Percentiles rank a stretch among this genome's conserved stretches.
These are phyloP conservation scores for Epithemia pelagica DNA, from an alignment of 108 stramenopile species.

Conservation along the genomic window DNA sequence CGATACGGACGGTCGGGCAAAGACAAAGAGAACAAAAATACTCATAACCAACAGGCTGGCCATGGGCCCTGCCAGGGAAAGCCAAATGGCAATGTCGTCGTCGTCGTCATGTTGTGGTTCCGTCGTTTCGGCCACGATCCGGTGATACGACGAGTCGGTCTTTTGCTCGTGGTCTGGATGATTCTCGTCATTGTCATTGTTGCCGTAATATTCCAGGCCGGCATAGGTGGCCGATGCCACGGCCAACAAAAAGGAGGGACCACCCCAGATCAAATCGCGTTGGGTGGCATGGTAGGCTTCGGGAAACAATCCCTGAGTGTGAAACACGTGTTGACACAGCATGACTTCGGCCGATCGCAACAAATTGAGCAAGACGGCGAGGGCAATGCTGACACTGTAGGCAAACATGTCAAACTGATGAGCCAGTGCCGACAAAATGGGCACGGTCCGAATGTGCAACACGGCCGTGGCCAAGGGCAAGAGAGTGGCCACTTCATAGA, in stretches of 20 bases:
- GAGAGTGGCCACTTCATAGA: constrained; percentile 14
- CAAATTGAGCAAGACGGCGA: not conserved
- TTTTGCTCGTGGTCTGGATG: not conserved
- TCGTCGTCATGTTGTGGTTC: not conserved
- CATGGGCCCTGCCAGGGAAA: not conserved
- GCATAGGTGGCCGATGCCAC: constrained; percentile 17
- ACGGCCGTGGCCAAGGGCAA: constrained; percentile 19
- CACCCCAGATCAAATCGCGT: not conserved
- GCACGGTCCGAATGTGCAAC: constrained; percentile 33
- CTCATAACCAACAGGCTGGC: not conserved
- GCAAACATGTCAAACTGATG: constrained; percentile 17
- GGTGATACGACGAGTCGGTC: too few relatives aligned
- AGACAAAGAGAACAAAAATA: not conserved
- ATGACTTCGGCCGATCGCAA: constrained; percentile 8
- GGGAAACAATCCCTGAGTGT: not conserved
- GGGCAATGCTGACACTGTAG: constrained; percentile 3
- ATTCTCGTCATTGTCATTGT: not conserved
- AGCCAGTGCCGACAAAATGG: constrained; percentile 10
- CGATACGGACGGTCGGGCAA: constrained; percentile 7
- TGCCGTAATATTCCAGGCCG: constrained; percentile 19
- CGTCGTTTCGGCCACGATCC: not conserved
- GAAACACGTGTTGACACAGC: not conserved
- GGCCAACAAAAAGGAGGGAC: constrained; percentile 7
- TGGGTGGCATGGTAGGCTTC: constrained; percentile 1
- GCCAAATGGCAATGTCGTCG: not conserved